These are phyloP conservation scores for Fraxinus sp. DNA, from an alignment of 305 asterid genomes.

Conservation along the genomic window DNA sequence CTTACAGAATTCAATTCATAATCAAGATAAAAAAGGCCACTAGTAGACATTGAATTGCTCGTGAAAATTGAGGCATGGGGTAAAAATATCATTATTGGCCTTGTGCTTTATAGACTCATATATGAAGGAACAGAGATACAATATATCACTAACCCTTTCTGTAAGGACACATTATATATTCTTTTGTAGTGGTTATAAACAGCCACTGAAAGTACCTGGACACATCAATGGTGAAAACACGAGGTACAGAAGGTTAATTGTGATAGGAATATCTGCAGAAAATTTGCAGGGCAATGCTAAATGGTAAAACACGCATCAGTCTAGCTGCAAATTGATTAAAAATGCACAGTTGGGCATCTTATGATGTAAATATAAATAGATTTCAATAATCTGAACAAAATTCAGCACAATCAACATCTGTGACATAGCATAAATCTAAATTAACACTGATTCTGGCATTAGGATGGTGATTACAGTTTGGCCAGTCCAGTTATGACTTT, in stretches of 20 bases:
- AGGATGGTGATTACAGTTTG: background rate
- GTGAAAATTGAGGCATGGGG: background rate
- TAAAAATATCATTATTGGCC: slow-evolving; percentile 11
- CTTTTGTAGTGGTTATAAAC: slow-evolving; percentile 93
- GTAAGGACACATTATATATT: slow-evolving; percentile 64
- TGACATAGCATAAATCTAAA: background rate
- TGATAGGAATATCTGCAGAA: slow-evolving; percentile 16
- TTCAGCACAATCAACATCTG: slow-evolving; percentile 14
- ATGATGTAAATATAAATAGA: background rate
- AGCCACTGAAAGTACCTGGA: slow-evolving; percentile 93
- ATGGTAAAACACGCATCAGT: background rate
- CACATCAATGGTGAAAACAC: slow-evolving; percentile 23
- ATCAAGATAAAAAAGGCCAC: background rate
- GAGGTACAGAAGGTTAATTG: slow-evolving; percentile 3
- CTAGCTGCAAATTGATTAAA: slow-evolving; percentile 6
- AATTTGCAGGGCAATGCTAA: slow-evolving; percentile 16
- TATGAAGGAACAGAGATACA: slow-evolving; percentile 18
- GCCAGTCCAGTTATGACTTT: background rate
- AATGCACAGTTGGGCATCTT: background rate
- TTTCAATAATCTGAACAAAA: slow-evolving; percentile 2
- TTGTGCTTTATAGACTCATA: slow-evolving; percentile 8
- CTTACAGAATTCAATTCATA: slow-evolving; percentile 20
- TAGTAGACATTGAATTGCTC: slow-evolving; percentile 2
- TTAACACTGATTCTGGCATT: background rate
- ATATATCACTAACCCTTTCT: slow-evolving; percentile 61